A percentile compares a stretch with the other conserved stretches of the same genome.
phyloP scores from a whole-genome alignment of 495 filamentous ascomycete genomes.

The Xylaria intraflava region DNA sequence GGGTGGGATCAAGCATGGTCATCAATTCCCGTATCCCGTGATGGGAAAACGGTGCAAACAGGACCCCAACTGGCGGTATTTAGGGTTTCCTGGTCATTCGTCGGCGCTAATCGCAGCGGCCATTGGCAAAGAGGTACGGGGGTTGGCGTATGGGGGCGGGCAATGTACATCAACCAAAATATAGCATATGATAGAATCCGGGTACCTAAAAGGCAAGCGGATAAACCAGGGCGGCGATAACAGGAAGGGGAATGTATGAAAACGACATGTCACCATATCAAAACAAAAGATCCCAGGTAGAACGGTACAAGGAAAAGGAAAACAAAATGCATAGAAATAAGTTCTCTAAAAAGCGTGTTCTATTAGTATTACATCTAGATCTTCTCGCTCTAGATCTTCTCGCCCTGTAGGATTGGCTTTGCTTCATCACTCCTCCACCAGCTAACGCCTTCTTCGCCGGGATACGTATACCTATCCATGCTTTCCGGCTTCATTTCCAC shows the following conservation, averaged over 20 bases:
- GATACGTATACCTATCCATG: slow-evolving; percentile 71
- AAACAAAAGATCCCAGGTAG: background rate
- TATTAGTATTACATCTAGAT: background rate
- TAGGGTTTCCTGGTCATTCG: too few relatives aligned
- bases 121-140: too few relatives aligned
- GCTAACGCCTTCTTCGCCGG: slow-evolving; percentile 65
- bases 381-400: slow-evolving; percentile 39
- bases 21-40: too few relatives aligned
- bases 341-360: background rate
- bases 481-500: slow-evolving; percentile 89
- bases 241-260: background rate
- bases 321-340: background rate
- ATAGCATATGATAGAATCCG: too few relatives aligned
- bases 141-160: too few relatives aligned
- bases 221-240: too few relatives aligned
- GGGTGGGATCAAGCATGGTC: too few relatives aligned
- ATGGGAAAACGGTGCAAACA: too few relatives aligned
- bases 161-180: too few relatives aligned
- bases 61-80: too few relatives aligned
- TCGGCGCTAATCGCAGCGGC: too few relatives aligned
- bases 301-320: background rate
- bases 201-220: too few relatives aligned
- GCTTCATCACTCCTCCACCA: slow-evolving; percentile 78
- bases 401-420: slow-evolving; percentile 55
- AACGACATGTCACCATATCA: background rate